Evolutionary conservation across 441 rosid species (phyloP), one percentile per base, ranked within the genome.

Genomic region (Brassica balearica): DNA sequence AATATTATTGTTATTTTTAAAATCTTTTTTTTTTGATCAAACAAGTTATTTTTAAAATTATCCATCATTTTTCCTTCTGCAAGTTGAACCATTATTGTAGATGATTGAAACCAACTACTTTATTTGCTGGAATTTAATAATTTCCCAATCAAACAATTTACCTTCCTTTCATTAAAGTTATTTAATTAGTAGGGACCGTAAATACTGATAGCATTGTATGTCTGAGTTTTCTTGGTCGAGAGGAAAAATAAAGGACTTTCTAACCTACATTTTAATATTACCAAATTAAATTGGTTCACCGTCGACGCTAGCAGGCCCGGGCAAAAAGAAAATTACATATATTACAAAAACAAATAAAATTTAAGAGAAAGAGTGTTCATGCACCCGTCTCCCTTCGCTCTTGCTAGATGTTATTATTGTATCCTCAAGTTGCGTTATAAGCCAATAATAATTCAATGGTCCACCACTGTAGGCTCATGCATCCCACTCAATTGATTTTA

Each of bases 361-460:
- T 17, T 2, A 67, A 43, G 15, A 67, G 5, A 48, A 53, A 55
- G 71, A 77, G 72, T 41, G 76, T 71, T 53, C 59, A 53, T 53
- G 59, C 59, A 53, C 59, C 59, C 22, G 59, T 53, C 59, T 53
- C 59, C 8, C 38, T 34, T 34, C 5, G 34, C 34, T 51, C 20
- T 46, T 1, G 55, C 55, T 63, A 23, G 66, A 51, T 55, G 23
- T 55, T 56, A 56, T 22, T 59, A 4, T 62, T 71, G 34, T 71
- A 56, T 56, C 29, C 1, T 4, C 81, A 65, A 77, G 81, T 77
- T 77, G 81, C 72, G 2, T 41, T 65, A 25, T 58, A 8, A 71
- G 51, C 71, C 80, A 70, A 70, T 64, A 14, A 64, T 10, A 38
- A 55, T 38, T 77, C 61, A 38, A 7, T 71, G 81, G 76, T 65